Percentiles rank a stretch among this genome's conserved stretches.
These are phyloP conservation scores for Cucurbitaria berberidis DNA, from an alignment of 2,329 filamentous ascomycete genomes.

Conservation along the genomic window DNA sequence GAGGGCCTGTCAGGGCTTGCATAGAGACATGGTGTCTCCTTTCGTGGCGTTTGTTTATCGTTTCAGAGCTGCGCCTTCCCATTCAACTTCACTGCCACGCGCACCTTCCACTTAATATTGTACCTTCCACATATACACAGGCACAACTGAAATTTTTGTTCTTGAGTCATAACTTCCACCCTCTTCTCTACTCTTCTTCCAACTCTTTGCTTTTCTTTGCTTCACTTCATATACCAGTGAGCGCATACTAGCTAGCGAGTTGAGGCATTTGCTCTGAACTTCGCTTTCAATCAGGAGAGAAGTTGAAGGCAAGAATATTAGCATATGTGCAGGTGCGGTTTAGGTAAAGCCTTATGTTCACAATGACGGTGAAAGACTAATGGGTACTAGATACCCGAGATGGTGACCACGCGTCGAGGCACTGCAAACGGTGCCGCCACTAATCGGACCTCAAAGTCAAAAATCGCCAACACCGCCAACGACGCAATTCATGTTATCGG, in stretches of 20 bases:
- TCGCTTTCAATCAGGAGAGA: background rate
- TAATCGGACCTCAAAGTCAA: background rate
- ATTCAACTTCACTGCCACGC: background rate
- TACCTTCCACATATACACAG: constrained; percentile 21
- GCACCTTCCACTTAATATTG: constrained; percentile 15
- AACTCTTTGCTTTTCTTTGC: background rate
- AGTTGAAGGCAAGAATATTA: no score
- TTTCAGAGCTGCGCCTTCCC: constrained; percentile 15
- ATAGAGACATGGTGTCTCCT: background rate
- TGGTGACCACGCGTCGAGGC: constrained; percentile 18
- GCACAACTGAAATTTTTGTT: constrained; percentile 7
- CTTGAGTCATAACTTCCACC: background rate
- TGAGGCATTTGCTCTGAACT: background rate
- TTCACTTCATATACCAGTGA: background rate
- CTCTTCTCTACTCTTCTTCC: background rate
- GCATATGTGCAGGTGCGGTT: no score
- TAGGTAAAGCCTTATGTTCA: no score
- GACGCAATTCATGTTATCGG: constrained; percentile 1
- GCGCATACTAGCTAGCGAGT: background rate
- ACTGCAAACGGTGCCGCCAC: constrained; percentile 3
- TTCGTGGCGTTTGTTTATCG: constrained; percentile 11
- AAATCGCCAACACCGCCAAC: background rate
- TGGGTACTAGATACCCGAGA: background rate
- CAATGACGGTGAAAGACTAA: background rate
- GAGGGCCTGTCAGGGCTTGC: background rate